A percentile compares a stretch with the other conserved stretches of the same genome.
These are phyloP conservation scores for Nakazawaea sp. DNA, from an alignment of 805 yeast genomes.

Conservation along the genomic window DNA sequence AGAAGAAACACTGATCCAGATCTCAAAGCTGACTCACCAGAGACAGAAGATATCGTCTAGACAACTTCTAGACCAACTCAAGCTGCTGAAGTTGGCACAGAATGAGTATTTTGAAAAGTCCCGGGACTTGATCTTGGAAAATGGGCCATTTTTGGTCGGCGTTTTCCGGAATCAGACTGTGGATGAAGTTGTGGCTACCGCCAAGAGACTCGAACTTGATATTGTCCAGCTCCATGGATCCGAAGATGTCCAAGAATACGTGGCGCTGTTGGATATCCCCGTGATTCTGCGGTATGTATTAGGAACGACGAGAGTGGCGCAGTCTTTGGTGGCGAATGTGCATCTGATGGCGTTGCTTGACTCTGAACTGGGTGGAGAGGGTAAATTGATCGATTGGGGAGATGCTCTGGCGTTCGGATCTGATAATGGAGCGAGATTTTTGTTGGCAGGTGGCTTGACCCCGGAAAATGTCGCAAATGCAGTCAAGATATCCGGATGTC, in stretches of 20 bases:
- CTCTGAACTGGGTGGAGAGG: constrained; percentile 90
- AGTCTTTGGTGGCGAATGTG: constrained; percentile 15
- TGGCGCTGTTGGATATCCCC: constrained; percentile 36
- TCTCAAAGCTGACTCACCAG: constrained; percentile 29
- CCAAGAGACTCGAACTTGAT: constrained; percentile 49
- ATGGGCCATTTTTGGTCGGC: constrained; percentile 76
- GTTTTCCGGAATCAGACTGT: constrained; percentile 81
- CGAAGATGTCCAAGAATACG: constrained; percentile 44
- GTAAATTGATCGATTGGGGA: constrained; percentile 72
- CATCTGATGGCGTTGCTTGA: constrained; percentile 66
- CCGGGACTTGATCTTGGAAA: constrained; percentile 17
- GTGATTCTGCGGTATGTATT: constrained; percentile 73
- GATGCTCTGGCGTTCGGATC: constrained; percentile 32
- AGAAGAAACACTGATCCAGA: constrained; percentile 34
- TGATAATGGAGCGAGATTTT: constrained; percentile 22
- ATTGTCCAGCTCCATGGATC: constrained; percentile 86
- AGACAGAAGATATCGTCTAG: constrained; percentile 19
- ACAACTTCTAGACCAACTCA: constrained; percentile 19
- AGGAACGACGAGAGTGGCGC: constrained; percentile 30
- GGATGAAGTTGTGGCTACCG: constrained; percentile 45
- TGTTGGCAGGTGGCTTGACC: constrained; percentile 87
- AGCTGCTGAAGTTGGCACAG: constrained; percentile 12
- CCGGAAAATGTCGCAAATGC: constrained; percentile 68
- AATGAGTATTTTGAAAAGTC: constrained; percentile 28
- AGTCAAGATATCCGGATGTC: constrained; percentile 42